Conservation (phyloP, 306 rosid species). For the Dicorynia guianensis region DNA sequence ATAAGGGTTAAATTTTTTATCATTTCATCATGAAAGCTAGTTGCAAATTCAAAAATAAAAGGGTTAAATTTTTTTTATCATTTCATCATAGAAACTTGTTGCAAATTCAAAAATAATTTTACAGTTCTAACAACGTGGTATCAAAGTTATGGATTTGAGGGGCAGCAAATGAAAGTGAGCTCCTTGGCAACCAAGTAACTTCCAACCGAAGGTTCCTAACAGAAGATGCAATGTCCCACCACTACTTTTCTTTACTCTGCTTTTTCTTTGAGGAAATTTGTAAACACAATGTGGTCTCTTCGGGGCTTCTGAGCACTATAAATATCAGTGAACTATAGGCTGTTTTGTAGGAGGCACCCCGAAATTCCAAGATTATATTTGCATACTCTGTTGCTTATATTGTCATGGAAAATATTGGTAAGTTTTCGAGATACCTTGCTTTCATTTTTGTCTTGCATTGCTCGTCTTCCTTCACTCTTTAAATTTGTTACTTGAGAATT, state of each 20-base stretch:
- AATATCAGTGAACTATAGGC: not conserved
- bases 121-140: too few relatives aligned
- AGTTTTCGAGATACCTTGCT: not conserved
- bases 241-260: not conserved
- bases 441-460: too few relatives aligned
- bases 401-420: constrained; percentile 30
- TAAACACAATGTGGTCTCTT: not conserved
- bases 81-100: too few relatives aligned
- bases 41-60: too few relatives aligned
- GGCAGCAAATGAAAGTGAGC: not conserved
- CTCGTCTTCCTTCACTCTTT: not conserved
- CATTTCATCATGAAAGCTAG: too few relatives aligned
- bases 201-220: constrained; percentile 6
- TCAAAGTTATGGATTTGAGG: too few relatives aligned
- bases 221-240: not conserved
- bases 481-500: not conserved
- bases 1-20: too few relatives aligned
- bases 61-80: too few relatives aligned
- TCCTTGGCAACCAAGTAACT: constrained; percentile 19
- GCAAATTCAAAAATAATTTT: too few relatives aligned
- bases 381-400: not conserved
- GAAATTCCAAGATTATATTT: not conserved
- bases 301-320: not conserved
- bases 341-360: not conserved
- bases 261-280: not conserved